These are phyloP conservation scores for Adansonia madagascariensis DNA, from an alignment of 441 rosid species.

Conservation along the genomic window DNA sequence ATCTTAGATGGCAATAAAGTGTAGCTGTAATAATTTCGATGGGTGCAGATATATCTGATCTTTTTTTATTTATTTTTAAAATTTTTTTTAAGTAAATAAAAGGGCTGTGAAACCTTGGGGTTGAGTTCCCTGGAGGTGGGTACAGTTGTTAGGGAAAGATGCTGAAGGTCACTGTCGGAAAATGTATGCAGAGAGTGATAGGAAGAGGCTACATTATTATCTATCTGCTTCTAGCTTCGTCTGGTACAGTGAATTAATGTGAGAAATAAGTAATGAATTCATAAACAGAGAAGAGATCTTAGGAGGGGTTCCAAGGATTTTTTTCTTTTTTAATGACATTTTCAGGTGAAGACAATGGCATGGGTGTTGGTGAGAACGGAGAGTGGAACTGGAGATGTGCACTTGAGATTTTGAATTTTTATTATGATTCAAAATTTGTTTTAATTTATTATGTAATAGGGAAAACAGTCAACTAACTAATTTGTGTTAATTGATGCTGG, in stretches of 20 bases:
- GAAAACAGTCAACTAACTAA: conserved; percentile 17
- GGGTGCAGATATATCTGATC: background rate
- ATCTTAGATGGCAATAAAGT: background rate
- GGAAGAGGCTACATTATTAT: background rate
- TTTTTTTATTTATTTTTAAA: no score
- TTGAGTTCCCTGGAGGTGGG: background rate
- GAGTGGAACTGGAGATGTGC: background rate
- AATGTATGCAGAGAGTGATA: background rate
- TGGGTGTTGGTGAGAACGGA: conserved; percentile 11
- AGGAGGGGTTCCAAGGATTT: background rate
- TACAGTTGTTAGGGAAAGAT: conserved; percentile 14
- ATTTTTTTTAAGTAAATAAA: background rate
- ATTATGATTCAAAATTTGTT: conserved; percentile 1
- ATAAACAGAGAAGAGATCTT: background rate
- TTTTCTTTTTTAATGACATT: conserved; percentile 6
- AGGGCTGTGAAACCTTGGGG: background rate
- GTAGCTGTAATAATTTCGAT: background rate
- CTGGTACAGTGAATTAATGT: conserved; percentile 10
- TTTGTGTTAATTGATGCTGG: conserved; percentile 11
- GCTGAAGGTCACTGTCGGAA: conserved; percentile 8
- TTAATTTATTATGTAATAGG: background rate
- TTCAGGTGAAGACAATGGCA: background rate
- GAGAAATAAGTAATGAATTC: conserved; percentile 2
- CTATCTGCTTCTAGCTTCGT: conserved; percentile 16
- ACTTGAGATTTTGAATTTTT: background rate